Evolutionary conservation across 225 moss, liverwort and hornwort species (phyloP).

Genomic region (Physcomitrium patens): DNA sequence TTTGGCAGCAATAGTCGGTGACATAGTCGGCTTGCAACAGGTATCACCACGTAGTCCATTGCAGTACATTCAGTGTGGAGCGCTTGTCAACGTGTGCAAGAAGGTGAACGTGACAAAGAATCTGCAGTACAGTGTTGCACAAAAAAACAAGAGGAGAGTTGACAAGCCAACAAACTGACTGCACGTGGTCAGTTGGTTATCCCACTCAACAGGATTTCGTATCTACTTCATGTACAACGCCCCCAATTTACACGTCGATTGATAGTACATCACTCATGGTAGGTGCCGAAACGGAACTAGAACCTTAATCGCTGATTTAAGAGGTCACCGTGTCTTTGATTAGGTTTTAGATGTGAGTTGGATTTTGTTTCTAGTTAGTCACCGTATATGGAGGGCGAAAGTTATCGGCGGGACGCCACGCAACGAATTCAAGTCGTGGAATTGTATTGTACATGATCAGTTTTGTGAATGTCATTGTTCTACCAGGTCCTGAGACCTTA

Average conservation of each 20-base stretch:
- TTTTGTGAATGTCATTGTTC: not conserved
- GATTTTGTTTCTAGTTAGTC: not conserved
- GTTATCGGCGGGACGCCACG: not conserved
- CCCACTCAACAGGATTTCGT: not conserved
- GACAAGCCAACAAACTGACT: not conserved
- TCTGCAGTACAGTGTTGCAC: not conserved
- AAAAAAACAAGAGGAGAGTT: not conserved
- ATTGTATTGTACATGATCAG: not conserved
- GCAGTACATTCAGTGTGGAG: too few species aligned
- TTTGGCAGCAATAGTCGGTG: too few species aligned
- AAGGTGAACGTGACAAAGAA: not conserved
- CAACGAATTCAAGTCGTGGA: not conserved
- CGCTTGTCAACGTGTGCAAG: not conserved
- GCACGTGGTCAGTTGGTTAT: conserved; percentile 2
- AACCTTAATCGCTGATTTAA: not conserved
- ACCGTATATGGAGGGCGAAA: not conserved
- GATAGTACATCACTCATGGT: not conserved
- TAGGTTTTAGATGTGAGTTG: not conserved
- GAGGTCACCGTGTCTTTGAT: not conserved
- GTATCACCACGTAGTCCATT: too few species aligned
- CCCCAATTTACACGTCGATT: not conserved
- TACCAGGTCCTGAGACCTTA: not conserved
- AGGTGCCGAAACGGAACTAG: not conserved
- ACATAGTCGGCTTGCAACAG: too few species aligned
- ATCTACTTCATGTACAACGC: not conserved